phyloP scores from a whole-genome alignment of 768 basidiomycete species.

The Macrolepiota albuminosa region DNA sequence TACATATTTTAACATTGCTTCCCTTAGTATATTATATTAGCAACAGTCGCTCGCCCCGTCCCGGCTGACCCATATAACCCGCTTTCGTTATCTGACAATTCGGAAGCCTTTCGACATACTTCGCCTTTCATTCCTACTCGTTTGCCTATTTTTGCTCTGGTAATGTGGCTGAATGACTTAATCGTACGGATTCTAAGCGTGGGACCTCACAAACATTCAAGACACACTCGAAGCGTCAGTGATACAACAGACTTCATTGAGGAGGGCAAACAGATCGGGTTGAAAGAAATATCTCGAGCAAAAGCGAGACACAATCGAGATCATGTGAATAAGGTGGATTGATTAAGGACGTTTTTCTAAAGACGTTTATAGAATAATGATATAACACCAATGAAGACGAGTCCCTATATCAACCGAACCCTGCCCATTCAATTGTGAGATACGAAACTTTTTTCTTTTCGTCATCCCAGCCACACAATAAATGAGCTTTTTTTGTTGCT shows the following conservation, averaged over 20 bases:
- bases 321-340: conserved; percentile 38
- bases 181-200: conserved; percentile 62
- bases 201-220: conserved; percentile 22
- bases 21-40: conserved; percentile 78
- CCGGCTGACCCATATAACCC: conserved; percentile 77
- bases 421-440: conserved; percentile 86
- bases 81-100: conserved; percentile 26
- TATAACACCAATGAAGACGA: conserved; percentile 7
- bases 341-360: conserved; percentile 29
- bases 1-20: not conserved
- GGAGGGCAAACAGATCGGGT: conserved; percentile 40
- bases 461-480: conserved; percentile 88
- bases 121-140: conserved; percentile 80
- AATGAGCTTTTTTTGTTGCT: conserved; percentile 93
- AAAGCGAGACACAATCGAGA: conserved; percentile 18
- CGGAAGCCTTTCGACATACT: conserved; percentile 51
- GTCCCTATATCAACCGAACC: conserved; percentile 56
- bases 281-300: conserved; percentile 20
- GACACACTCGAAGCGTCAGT: conserved; percentile 24
- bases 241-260: conserved; percentile 58
- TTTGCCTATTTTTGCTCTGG: conserved; percentile 67
- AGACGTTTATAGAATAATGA: not conserved
- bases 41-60: conserved; percentile 69
- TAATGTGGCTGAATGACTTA: conserved; percentile 71
- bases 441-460: conserved; percentile 61